Evolutionary conservation across 225 moss, liverwort and hornwort genomes (phyloP).

Genomic region (Bryoerythrophyllum caledonicum): DNA sequence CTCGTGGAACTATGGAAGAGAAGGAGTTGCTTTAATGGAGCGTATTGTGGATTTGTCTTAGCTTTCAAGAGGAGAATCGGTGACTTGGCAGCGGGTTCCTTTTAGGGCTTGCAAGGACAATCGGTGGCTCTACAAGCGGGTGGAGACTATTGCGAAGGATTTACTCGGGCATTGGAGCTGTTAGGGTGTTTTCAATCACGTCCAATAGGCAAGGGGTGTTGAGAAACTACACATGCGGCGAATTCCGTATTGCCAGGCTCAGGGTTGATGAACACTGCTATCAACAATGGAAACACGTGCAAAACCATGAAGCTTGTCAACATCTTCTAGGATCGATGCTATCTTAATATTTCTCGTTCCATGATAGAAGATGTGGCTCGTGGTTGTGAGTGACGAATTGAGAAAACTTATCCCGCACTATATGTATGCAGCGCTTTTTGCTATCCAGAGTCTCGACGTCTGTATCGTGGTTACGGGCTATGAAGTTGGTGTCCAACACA

Average conservation of each 20-base stretch:
- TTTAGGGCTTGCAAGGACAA: too few species aligned
- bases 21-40: conserved; percentile 11
- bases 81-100: conserved; percentile 3
- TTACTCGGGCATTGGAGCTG: conserved; percentile 3
- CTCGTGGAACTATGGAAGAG: conserved; percentile 4
- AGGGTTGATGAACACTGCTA: conserved; percentile 8
- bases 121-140: too few species aligned
- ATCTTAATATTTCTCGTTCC: not conserved
- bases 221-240: too few species aligned
- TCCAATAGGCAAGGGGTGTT: too few species aligned
- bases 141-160: conserved; percentile 7
- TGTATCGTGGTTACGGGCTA: not conserved
- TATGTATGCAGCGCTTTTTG: not conserved
- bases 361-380: not conserved
- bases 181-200: too few species aligned
- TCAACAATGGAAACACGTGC: too few species aligned
- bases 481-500: conserved; percentile 11
- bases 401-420: too few species aligned
- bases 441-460: not conserved
- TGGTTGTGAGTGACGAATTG: conserved; percentile 6
- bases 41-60: not conserved
- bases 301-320: not conserved
- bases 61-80: not conserved
- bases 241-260: not conserved
- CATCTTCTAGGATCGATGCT: not conserved